Conservation (phyloP, 257 asterid species). For the Rauvolfia tetraphylla region DNA sequence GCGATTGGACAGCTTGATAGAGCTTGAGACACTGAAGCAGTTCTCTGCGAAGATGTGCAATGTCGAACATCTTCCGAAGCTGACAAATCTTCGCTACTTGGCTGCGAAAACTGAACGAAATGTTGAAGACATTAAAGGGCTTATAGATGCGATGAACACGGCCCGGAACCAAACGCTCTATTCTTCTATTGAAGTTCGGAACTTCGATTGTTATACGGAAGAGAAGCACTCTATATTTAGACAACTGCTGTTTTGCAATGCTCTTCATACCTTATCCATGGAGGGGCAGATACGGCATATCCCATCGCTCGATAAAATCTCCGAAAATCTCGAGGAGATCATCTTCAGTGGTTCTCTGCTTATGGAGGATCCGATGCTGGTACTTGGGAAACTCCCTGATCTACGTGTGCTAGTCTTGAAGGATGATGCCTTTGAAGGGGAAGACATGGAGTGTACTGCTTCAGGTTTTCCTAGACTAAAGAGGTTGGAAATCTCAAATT, state of each 20-base stretch:
- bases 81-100: not conserved
- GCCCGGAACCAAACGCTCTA: not conserved
- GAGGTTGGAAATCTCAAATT: not conserved
- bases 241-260: not conserved
- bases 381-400: not conserved
- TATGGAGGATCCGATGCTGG: not conserved
- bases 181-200: not conserved
- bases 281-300: not conserved
- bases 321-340: not conserved
- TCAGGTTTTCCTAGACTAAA: not conserved
- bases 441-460: not conserved
- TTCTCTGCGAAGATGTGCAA: not conserved
- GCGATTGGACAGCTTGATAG: slow-evolving; percentile 5
- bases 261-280: not conserved
- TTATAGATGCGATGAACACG: not conserved
- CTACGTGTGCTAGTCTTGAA: not conserved
- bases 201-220: no score
- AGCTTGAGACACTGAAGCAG: slow-evolving; percentile 15
- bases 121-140: not conserved
- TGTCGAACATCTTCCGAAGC: slow-evolving; percentile 6
- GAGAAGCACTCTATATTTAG: no score
- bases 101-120: not conserved
- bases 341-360: not conserved
- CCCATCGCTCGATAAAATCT: not conserved
- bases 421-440: not conserved